Percentiles rank a stretch among this genome's conserved stretches.
Evolutionary conservation across 1,139 yeast species (phyloP).

Genomic region (Scheffersomyces insectosa): DNA sequence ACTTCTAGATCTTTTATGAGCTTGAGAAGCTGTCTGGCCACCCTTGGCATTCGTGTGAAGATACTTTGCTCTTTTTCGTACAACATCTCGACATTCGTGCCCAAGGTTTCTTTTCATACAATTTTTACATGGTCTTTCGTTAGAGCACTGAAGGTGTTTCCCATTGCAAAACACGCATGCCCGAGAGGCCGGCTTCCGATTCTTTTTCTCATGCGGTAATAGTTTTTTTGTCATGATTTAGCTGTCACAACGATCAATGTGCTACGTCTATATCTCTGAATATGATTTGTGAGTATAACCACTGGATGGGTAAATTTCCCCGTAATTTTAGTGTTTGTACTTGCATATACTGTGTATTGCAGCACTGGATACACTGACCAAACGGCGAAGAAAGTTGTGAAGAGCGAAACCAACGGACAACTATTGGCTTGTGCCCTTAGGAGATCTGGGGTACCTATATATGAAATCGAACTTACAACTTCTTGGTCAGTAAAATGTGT

Average conservation of each 20-base stretch:
- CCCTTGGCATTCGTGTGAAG: conserved; percentile 15
- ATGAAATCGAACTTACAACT: too few relatives aligned
- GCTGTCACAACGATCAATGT: not conserved
- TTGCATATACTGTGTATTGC: too few relatives aligned
- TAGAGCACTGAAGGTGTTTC: conserved; percentile 67
- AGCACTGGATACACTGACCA: too few relatives aligned
- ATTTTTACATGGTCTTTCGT: conserved; percentile 66
- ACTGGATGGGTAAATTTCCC: too few relatives aligned
- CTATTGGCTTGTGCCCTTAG: too few relatives aligned
- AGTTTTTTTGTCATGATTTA: conserved; percentile 59
- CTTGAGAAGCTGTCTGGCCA: conserved; percentile 4
- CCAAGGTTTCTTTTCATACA: conserved; percentile 63
- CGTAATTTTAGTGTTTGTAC: too few relatives aligned
- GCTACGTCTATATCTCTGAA: too few relatives aligned
- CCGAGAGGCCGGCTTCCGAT: conserved; percentile 60
- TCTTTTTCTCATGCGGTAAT: conserved; percentile 50
- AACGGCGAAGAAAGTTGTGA: too few relatives aligned
- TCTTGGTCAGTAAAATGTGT: too few relatives aligned
- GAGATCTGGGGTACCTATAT: too few relatives aligned
- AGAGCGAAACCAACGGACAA: too few relatives aligned
- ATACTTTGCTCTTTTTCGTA: conserved; percentile 55
- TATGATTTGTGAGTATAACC: too few relatives aligned
- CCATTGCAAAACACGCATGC: conserved; percentile 74
- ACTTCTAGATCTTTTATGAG: conserved; percentile 1
- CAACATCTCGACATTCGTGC: conserved; percentile 58